Percentiles rank a stretch among this genome's conserved stretches.
Conservation (phyloP, 495 filamentous ascomycete genomes). For the Aspergillus kassunensis region DNA sequence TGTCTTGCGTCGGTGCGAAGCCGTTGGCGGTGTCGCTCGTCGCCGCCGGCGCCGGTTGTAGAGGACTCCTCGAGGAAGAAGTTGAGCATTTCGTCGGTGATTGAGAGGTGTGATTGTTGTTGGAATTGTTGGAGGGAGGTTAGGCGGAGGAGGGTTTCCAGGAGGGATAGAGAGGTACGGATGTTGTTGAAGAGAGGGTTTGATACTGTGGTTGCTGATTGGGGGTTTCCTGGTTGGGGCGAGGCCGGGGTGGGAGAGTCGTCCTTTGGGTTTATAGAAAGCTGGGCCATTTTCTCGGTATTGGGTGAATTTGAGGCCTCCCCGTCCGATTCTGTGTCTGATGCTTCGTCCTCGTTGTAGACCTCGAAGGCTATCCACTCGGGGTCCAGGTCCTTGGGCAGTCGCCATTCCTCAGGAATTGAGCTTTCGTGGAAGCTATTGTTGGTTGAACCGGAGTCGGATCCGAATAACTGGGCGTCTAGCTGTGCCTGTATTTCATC, state of each 20-base stretch:
- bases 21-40: constrained; percentile 64
- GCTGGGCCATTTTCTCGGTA: constrained; percentile 38
- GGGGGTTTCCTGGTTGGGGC: constrained; percentile 23
- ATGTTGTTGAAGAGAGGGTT: constrained; percentile 50
- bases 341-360: constrained; percentile 59
- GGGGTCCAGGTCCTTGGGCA: constrained; percentile 79
- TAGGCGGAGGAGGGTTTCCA: constrained; percentile 91
- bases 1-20: constrained; percentile 68
- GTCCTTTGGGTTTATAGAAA: constrained; percentile 30
- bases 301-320: constrained; percentile 31
- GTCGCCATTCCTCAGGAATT: constrained; percentile 51
- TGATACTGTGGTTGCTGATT: constrained; percentile 33
- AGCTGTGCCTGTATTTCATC: constrained; percentile 58
- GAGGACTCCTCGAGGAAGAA: constrained; percentile 88
- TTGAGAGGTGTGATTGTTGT: constrained; percentile 85
- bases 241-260: constrained; percentile 20
- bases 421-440: constrained; percentile 31
- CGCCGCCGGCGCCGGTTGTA: constrained; percentile 66
- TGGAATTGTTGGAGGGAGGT: constrained; percentile 95
- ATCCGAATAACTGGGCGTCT: constrained; percentile 60
- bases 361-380: constrained; percentile 97
- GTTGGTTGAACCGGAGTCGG: constrained; percentile 28
- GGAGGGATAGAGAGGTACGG: constrained; percentile 81
- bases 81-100: constrained; percentile 89
- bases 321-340: constrained; percentile 57